phyloP scores from a whole-genome alignment of 148 eudicot species.

The Cornus controversa region DNA sequence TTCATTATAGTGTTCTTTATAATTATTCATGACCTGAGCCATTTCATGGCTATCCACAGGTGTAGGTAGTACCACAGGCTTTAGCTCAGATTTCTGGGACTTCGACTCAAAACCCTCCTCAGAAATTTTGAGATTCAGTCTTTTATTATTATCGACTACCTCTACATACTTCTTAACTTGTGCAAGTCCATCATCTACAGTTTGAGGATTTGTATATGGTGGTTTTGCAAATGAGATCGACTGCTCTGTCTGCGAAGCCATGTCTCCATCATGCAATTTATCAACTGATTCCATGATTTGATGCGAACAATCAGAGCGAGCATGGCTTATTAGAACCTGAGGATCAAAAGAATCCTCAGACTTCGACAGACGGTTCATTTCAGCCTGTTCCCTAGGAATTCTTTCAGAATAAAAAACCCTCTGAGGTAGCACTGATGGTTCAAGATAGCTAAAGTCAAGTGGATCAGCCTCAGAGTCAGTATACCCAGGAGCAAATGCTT shows the following conservation, averaged over 20 bases:
- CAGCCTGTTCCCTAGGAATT: conserved; percentile 58
- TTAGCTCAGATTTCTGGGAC: conserved; percentile 18
- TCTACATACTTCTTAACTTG: conserved; percentile 11
- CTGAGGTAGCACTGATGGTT: conserved; percentile 36
- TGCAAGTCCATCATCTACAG: conserved; percentile 15
- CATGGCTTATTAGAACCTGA: conserved; percentile 47
- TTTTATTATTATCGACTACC: conserved; percentile 11
- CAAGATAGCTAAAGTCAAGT: conserved; percentile 28
- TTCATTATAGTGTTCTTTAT: neutral
- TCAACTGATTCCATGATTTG: conserved; percentile 30
- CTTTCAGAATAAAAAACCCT: conserved; percentile 47
- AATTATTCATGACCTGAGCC: conserved; percentile 11
- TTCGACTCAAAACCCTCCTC: conserved; percentile 11
- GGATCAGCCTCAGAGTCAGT: conserved; percentile 40
- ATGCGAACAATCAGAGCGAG: conserved; percentile 34
- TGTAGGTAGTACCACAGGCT: conserved; percentile 1
- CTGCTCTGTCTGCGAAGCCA: conserved; percentile 20
- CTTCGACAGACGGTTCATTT: conserved; percentile 50
- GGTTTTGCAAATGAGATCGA: conserved; percentile 17
- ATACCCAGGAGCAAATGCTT: conserved; percentile 29
- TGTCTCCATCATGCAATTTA: conserved; percentile 18
- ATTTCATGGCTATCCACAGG: conserved; percentile 16
- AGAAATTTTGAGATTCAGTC: neutral
- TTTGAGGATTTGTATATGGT: conserved; percentile 16
- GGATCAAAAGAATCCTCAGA: conserved; percentile 62